Conservation (phyloP, 768 basidiomycete species). For the Dentipellis fragilis region DNA sequence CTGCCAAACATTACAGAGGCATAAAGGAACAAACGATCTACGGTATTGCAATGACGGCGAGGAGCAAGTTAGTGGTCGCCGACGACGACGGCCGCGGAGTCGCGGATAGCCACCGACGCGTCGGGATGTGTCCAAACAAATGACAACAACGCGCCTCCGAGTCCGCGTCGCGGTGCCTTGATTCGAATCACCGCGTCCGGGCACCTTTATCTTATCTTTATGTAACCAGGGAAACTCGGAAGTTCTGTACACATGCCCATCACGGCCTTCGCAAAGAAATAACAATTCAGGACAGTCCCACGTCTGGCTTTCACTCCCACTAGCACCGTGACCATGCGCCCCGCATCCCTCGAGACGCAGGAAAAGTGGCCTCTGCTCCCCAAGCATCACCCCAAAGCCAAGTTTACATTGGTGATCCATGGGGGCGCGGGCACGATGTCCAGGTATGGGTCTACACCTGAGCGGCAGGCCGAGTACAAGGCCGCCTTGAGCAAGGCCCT, state of each 20-base stretch:
- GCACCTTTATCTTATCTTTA: no score
- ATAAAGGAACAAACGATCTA: neutral
- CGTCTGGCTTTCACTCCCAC: neutral
- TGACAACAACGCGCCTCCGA: no score
- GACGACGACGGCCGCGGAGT: neutral
- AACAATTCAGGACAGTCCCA: no score
- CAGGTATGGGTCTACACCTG: constrained; percentile 45
- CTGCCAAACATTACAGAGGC: neutral
- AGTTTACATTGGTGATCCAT: constrained; percentile 55
- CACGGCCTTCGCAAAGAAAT: no score
- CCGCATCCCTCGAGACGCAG: neutral
- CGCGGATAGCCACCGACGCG: neutral
- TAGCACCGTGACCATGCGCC: neutral
- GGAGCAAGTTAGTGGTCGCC: neutral
- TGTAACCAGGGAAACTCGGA: no score
- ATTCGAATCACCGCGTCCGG: no score
- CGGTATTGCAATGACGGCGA: neutral
- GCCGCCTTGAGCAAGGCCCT: constrained; percentile 45
- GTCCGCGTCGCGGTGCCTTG: no score
- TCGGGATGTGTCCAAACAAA: neutral
- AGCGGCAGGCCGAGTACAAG: constrained; percentile 49
- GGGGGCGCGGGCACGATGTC: constrained; percentile 73
- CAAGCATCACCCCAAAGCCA: constrained; percentile 5
- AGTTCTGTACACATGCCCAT: no score
- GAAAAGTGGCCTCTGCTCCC: neutral